phyloP scores from a whole-genome alignment of 306 rosid genomes.

The Abrus precatorius region DNA sequence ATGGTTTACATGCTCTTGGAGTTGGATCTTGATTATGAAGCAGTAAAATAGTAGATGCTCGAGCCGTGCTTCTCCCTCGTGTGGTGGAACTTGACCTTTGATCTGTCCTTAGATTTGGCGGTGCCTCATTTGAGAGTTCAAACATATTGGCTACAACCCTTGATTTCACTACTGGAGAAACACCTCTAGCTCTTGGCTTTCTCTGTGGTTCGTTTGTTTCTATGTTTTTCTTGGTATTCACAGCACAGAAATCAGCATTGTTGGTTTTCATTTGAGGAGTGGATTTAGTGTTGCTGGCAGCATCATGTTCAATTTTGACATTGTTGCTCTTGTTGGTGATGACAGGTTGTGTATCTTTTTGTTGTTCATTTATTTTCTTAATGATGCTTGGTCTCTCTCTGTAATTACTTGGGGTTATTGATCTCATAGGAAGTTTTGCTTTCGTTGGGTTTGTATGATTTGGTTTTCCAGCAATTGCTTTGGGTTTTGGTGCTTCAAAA shows the following conservation, averaged over 20 bases:
- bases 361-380: slow-evolving; percentile 45
- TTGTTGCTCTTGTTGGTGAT: slow-evolving; percentile 12
- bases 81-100: slow-evolving; percentile 61
- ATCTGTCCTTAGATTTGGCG: slow-evolving; percentile 68
- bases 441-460: slow-evolving; percentile 47
- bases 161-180: slow-evolving; percentile 65
- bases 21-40: slow-evolving; percentile 41
- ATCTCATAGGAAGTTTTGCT: slow-evolving; percentile 51
- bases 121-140: slow-evolving; percentile 62
- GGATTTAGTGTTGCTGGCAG: slow-evolving; percentile 32
- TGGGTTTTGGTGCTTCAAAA: slow-evolving; percentile 51
- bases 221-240: slow-evolving; percentile 53
- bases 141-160: slow-evolving; percentile 46
- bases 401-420: slow-evolving; percentile 57
- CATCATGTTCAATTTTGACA: slow-evolving; percentile 31
- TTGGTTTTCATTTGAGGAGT: slow-evolving; percentile 44
- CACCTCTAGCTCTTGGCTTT: slow-evolving; percentile 56
- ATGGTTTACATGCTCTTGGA: slow-evolving; percentile 54
- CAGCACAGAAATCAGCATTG: slow-evolving; percentile 44
- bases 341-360: slow-evolving; percentile 1
- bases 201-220: slow-evolving; percentile 44
- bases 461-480: slow-evolving; percentile 48
- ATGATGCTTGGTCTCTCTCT: slow-evolving; percentile 49
- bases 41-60: slow-evolving; percentile 40
- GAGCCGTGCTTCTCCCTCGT: slow-evolving; percentile 55